Evolutionary conservation across 768 basidiomycete genomes (phyloP).

Genomic region (Podaxis sp.): DNA sequence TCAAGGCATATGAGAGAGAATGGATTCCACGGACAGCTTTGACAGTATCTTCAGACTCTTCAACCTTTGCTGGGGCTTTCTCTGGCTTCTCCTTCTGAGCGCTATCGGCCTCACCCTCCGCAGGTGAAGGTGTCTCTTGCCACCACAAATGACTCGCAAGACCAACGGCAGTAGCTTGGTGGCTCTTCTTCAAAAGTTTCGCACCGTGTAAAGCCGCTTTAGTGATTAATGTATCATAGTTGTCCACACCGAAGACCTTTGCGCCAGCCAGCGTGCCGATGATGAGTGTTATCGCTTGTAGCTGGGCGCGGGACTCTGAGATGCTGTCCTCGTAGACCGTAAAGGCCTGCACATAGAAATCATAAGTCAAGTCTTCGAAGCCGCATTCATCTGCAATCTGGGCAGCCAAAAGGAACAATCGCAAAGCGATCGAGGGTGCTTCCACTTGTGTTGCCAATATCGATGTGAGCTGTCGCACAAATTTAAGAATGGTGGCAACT

Average conservation of each 20-base stretch:
- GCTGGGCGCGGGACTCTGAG: constrained; percentile 91
- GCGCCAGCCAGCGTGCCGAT: constrained; percentile 89
- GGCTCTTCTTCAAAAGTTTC: constrained; percentile 96
- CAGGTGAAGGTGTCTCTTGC: constrained; percentile 65
- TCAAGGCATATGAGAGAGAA: not conserved
- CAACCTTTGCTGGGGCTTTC: constrained; percentile 38
- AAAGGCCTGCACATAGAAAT: constrained; percentile 97
- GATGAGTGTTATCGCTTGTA: constrained; percentile 96
- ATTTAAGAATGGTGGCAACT: constrained; percentile 88
- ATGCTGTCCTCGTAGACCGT: constrained; percentile 98
- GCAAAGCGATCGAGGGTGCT: constrained; percentile 87
- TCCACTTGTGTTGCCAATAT: constrained; percentile 94
- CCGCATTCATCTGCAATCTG: constrained; percentile 94
- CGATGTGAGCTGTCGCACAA: constrained; percentile 89
- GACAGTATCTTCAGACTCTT: constrained; percentile 37
- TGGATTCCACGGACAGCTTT: constrained; percentile 53
- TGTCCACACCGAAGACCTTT: constrained; percentile 89
- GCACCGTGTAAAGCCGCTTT: constrained; percentile 98
- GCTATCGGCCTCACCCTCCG: constrained; percentile 33
- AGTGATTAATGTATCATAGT: constrained; percentile 96
- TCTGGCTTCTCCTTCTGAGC: constrained; percentile 35
- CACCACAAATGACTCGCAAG: constrained; percentile 98
- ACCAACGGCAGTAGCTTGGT: constrained; percentile 93
- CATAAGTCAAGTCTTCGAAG: constrained; percentile 95
- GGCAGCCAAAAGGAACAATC: constrained; percentile 93